phyloP scores from a whole-genome alignment of 148 eudicot genomes.

The Salicornia ramosissima region DNA sequence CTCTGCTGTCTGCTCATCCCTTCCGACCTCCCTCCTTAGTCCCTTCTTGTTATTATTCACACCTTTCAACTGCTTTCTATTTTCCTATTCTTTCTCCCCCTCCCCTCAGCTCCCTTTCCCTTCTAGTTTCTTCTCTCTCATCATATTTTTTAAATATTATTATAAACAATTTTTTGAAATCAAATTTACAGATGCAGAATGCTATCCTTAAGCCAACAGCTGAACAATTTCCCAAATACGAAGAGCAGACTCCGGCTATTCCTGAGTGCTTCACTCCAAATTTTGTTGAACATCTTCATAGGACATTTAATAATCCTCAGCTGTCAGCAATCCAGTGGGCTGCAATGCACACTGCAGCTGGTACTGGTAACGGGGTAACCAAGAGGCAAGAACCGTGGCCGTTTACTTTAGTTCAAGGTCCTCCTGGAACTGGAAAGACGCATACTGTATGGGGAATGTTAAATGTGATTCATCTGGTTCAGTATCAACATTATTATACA shows the following conservation, averaged over 20 bases:
- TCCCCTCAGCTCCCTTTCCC: not conserved
- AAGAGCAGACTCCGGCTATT: constrained; percentile 90
- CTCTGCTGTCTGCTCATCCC: no score
- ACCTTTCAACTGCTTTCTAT: no score
- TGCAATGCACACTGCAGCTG: constrained; percentile 98
- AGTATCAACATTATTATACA: constrained; percentile 93
- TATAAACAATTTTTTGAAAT: not conserved
- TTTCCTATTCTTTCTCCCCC: no score
- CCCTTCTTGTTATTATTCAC: no score
- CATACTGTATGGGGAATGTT: constrained; percentile 99
- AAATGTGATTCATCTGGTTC: constrained; percentile 93
- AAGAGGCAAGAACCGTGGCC: constrained; percentile 99
- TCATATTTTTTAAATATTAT: not conserved
- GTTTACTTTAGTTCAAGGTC: constrained; percentile 96
- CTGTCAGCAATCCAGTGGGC: constrained; percentile 97
- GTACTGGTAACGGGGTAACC: constrained; percentile 65
- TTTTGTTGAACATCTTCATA: constrained; percentile 67
- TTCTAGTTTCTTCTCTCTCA: not conserved
- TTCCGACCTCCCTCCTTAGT: no score
- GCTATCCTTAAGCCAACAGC: constrained; percentile 93
- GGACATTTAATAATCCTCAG: constrained; percentile 80
- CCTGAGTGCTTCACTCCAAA: constrained; percentile 96
- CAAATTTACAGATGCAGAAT: constrained; percentile 69
- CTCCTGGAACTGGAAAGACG: constrained; percentile 98
- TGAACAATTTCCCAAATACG: constrained; percentile 88